Percentiles rank a stretch among this genome's conserved stretches.
These are phyloP conservation scores for Sporothrix luriei DNA, from an alignment of 2,329 filamentous ascomycete species.

Conservation along the genomic window DNA sequence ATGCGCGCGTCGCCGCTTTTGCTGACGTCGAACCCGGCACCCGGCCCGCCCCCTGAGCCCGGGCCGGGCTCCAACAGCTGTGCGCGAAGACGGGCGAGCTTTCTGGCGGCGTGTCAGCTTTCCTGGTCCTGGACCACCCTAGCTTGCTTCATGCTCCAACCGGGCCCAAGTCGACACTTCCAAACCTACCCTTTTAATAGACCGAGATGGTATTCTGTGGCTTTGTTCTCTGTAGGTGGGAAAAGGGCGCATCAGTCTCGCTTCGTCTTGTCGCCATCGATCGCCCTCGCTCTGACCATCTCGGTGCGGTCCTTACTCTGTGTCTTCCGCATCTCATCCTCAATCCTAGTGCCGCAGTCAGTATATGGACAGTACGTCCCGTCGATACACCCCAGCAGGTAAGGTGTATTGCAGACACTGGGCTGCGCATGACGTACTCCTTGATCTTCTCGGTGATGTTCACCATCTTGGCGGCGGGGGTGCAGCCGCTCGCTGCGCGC, in stretches of 20 bases:
- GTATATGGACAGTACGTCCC: slow-evolving; percentile 19
- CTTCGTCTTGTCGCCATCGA: not conserved
- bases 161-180: too few species aligned
- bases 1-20: slow-evolving; percentile 97
- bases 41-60: slow-evolving; percentile 74
- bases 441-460: slow-evolving; percentile 99
- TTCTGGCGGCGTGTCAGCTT: slow-evolving; percentile 58
- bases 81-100: slow-evolving; percentile 90
- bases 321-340: slow-evolving; percentile 98
- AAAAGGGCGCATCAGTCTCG: slow-evolving; percentile 23
- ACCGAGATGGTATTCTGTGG: slow-evolving; percentile 99
- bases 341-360: slow-evolving; percentile 68
- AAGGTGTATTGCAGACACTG: not conserved
- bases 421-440: slow-evolving; percentile 65
- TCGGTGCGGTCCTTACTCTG: slow-evolving; percentile 67
- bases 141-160: not conserved
- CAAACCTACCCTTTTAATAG: slow-evolving; percentile 82
- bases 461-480: slow-evolving; percentile 68
- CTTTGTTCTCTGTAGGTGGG: slow-evolving; percentile 81
- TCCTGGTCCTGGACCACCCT: too few species aligned
- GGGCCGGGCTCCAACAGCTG: slow-evolving; percentile 89
- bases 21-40: slow-evolving; percentile 87
- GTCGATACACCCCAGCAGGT: too few species aligned
- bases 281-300: not conserved
- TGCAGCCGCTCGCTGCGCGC: slow-evolving; percentile 33